Evolutionary conservation across 306 rosid genomes (phyloP).

Genomic region (Lathyrus aphaca): DNA sequence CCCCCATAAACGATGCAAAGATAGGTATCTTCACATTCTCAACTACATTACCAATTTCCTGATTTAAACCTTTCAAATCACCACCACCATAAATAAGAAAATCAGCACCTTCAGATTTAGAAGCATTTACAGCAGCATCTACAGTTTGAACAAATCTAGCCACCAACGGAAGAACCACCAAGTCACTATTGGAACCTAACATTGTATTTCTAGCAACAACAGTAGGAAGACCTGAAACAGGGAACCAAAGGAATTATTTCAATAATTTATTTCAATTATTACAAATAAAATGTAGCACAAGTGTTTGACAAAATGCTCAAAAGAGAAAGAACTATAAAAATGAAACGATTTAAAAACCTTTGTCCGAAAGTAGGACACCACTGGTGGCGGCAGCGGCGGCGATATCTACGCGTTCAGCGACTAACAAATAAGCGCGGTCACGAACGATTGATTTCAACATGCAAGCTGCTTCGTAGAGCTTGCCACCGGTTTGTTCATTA

Average conservation of each 20-base stretch:
- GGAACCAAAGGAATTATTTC: background rate
- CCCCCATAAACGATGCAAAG: constrained; percentile 52
- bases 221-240: constrained; percentile 79
- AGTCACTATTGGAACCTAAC: constrained; percentile 72
- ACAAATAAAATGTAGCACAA: background rate
- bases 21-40: constrained; percentile 82
- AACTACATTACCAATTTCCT: constrained; percentile 49
- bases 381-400: constrained; percentile 81
- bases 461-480: constrained; percentile 84
- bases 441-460: constrained; percentile 64
- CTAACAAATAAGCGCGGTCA: constrained; percentile 79
- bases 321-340: background rate
- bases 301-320: constrained; percentile 13
- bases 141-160: constrained; percentile 70
- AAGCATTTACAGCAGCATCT: constrained; percentile 72
- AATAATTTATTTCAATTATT: background rate
- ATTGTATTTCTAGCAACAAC: constrained; percentile 88
- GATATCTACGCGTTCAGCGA: constrained; percentile 84
- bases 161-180: constrained; percentile 85
- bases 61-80: constrained; percentile 40
- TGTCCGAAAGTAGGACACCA: constrained; percentile 92
- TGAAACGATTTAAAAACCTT: constrained; percentile 50
- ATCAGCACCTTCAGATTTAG: constrained; percentile 92
- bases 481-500: constrained; percentile 59
- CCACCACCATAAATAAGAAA: constrained; percentile 67